Evolutionary conservation across 2,329 filamentous ascomycete species (phyloP).

Genomic region (Ophiostoma angusticollis): DNA sequence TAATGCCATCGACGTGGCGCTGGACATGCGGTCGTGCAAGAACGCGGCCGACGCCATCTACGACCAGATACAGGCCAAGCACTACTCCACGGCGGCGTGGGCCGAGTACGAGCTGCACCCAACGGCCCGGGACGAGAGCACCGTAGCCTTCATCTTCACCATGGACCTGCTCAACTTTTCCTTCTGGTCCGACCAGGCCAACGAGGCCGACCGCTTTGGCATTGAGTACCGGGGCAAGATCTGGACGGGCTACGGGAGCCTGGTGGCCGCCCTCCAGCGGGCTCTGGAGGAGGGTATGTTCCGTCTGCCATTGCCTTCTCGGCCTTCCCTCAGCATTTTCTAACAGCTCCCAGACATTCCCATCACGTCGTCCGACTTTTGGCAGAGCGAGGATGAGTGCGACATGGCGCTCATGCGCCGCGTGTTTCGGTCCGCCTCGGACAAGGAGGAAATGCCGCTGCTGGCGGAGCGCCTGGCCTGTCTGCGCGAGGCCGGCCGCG

Average conservation of each 20-base stretch:
- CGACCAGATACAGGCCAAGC: constrained; percentile 67
- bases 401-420: constrained; percentile 59
- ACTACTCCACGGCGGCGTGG: constrained; percentile 79
- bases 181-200: constrained; percentile 74
- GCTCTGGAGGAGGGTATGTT: constrained; percentile 71
- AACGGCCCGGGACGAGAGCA: constrained; percentile 62
- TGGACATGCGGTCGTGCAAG: constrained; percentile 74
- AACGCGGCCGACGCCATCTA: constrained; percentile 69
- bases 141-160: constrained; percentile 86
- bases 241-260: constrained; percentile 93
- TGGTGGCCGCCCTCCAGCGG: constrained; percentile 76
- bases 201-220: constrained; percentile 62
- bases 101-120: constrained; percentile 82
- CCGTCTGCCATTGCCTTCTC: constrained; percentile 19
- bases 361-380: constrained; percentile 80
- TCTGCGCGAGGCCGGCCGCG: constrained; percentile 67
- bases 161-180: constrained; percentile 97
- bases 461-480: constrained; percentile 65
- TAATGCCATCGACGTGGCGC: constrained; percentile 82
- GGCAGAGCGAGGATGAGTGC: constrained; percentile 65
- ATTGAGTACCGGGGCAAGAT: constrained; percentile 67
- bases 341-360: constrained; percentile 48
- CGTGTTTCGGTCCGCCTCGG: constrained; percentile 76
- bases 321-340: constrained; percentile 54
- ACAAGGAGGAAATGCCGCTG: constrained; percentile 75